These are phyloP conservation scores for Fusarium odoratissimum DNA, from an alignment of 2,329 filamentous ascomycete genomes.

Conservation along the genomic window DNA sequence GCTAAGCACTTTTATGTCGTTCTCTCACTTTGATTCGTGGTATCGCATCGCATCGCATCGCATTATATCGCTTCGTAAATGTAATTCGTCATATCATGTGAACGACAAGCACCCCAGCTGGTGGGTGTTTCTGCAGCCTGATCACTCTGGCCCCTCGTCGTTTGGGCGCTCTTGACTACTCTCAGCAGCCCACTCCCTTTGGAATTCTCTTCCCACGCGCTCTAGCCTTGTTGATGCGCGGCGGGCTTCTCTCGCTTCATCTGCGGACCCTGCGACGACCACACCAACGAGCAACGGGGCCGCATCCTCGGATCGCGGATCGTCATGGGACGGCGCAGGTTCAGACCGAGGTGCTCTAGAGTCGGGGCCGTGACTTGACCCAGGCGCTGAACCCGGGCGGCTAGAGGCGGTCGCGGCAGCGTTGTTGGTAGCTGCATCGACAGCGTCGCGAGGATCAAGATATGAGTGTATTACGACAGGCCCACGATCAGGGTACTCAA, in stretches of 20 bases:
- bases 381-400: conserved; percentile 30
- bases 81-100: conserved; percentile 32
- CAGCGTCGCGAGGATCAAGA: conserved; percentile 53
- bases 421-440: conserved; percentile 23
- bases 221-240: conserved; percentile 65
- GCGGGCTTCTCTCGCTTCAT: conserved; percentile 62
- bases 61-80: conserved; percentile 43
- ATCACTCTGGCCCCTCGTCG: conserved; percentile 45
- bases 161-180: conserved; percentile 39
- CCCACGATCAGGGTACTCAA: conserved; percentile 63
- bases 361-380: conserved; percentile 28
- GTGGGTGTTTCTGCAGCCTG: not conserved
- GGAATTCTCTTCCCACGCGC: conserved; percentile 65
- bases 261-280: conserved; percentile 62
- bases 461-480: conserved; percentile 60
- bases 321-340: conserved; percentile 21
- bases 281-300: conserved; percentile 66
- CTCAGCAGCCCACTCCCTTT: conserved; percentile 61
- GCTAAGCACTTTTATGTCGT: not conserved
- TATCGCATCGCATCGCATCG: conserved; percentile 26
- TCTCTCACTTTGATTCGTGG: conserved; percentile 11
- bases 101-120: conserved; percentile 8
- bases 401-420: conserved; percentile 17
- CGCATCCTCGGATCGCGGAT: conserved; percentile 47
- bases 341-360: conserved; percentile 31